Base-by-base conservation (phyloP, 139 green algal species). In the Closterium sp. region DNA sequence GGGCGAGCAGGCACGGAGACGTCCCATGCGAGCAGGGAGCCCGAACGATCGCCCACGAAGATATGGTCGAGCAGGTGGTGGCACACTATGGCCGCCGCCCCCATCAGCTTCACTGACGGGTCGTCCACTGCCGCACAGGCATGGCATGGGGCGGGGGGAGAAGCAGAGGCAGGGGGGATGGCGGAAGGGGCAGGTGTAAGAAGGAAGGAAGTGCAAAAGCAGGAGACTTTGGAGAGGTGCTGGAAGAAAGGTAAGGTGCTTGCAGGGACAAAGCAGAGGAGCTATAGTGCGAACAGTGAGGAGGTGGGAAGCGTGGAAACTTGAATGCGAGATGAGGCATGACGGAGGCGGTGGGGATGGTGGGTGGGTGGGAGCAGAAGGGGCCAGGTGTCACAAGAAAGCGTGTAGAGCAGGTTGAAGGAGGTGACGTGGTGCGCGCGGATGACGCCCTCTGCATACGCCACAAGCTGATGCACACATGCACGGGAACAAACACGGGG, bases 41-140 rank as follows among this genome's bases (percentile, higher is more conserved):
- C 91, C 30, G 33, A 35, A 19, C 91, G 91, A 21, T 93, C 91
- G 8, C 91, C 91, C 31, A 93, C 91, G 88, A 93, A 93, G 33
- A 93, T 93, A 32, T 88, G 31, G 19, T 92, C 87, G 31, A 88
- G 31, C 30, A 33, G 90, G 87, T 34, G 28, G 34, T 93, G 91
- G 91, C 90, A 93, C 25, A 90, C 33, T 7, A 93, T 93, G 25
- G 91, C 91, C 25, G 55, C 91, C 3, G 91, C 91, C 28, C 91
- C 91, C 32, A 33, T 30, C 21, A 93, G 91, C 87, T 93, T 93
- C 35, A 93, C 34, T 32, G 33, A 84, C 31, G 84, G 84, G 23
- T 93, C 91, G 32, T 91, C 87, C 87, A 91, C 87, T 91, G 87
- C 36, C 4, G 30, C 30, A 32, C n/a, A 32, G 28, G 30, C 86